Evolutionary conservation across 495 filamentous ascomycete genomes (phyloP).

Genomic region (Cairneyella variabilis): DNA sequence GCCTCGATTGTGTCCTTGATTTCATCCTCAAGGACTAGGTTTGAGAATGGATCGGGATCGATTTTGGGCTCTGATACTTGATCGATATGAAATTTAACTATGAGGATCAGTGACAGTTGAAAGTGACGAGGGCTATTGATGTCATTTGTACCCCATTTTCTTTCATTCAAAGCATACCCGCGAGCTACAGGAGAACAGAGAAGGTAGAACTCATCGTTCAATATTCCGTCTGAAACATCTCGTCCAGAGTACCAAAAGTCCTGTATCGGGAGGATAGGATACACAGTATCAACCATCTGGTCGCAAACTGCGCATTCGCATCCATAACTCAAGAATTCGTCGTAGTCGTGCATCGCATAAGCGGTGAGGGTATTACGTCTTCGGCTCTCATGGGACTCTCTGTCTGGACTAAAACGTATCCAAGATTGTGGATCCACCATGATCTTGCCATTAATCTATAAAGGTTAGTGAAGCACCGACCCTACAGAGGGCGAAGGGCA

Average conservation of each 20-base stretch:
- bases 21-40: neutral
- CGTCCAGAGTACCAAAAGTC: neutral
- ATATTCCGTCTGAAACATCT: neutral
- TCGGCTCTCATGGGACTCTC: neutral
- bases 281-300: neutral
- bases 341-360: neutral
- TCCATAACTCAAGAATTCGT: neutral
- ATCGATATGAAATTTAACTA: neutral
- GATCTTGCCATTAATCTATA: neutral
- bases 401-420: neutral
- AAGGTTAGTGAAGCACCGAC: neutral
- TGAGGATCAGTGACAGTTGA: neutral
- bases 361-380: neutral
- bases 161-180: neutral
- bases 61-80: constrained; percentile 2
- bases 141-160: neutral
- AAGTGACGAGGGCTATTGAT: neutral
- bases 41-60: neutral
- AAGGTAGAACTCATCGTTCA: neutral
- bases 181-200: neutral
- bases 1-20: constrained; percentile 2
- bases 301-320: neutral
- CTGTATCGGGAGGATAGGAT: neutral
- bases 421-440: neutral
- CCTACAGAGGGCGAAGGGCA: neutral